A percentile compares a stretch with the other conserved stretches of the same genome.
Evolutionary conservation across 345 rosid species (phyloP).

Genomic region (Draba incana): DNA sequence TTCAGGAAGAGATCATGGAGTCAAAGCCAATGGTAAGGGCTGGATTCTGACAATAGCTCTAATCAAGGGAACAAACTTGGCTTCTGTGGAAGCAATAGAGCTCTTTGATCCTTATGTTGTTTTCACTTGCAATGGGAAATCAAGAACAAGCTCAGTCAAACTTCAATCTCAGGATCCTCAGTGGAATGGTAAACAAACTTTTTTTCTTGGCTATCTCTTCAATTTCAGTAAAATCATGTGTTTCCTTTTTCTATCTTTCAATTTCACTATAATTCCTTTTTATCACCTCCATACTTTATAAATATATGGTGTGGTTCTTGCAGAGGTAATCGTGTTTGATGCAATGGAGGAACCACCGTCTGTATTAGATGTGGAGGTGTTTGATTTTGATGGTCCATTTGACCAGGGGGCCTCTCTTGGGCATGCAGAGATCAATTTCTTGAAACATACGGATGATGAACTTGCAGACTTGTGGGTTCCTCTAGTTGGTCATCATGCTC

Average conservation of each 20-base stretch:
- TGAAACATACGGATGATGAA: slow-evolving; percentile 73
- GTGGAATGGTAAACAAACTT: slow-evolving; percentile 70
- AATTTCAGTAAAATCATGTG: neutral
- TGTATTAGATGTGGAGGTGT: slow-evolving; percentile 82
- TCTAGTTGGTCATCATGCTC: slow-evolving; percentile 83
- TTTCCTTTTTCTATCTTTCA: neutral
- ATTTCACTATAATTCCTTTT: neutral
- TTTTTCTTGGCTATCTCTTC: slow-evolving; percentile 19
- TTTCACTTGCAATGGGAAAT: slow-evolving; percentile 82
- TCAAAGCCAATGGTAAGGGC: slow-evolving; percentile 75
- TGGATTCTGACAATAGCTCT: slow-evolving; percentile 92
- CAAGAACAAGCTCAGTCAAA: slow-evolving; percentile 83
- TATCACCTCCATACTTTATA: slow-evolving; percentile 11
- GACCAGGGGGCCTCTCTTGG: slow-evolving; percentile 88
- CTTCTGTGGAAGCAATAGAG: slow-evolving; percentile 60
- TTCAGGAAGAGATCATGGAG: slow-evolving; percentile 70
- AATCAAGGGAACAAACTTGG: slow-evolving; percentile 68
- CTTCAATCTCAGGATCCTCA: slow-evolving; percentile 77
- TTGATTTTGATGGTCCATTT: slow-evolving; percentile 92
- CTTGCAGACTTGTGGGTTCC: slow-evolving; percentile 78
- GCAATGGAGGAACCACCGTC: slow-evolving; percentile 97
- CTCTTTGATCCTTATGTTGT: slow-evolving; percentile 78
- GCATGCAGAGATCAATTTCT: slow-evolving; percentile 80
- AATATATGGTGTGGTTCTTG: slow-evolving; percentile 36
- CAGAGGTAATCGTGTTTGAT: slow-evolving; percentile 92